Base-by-base conservation (phyloP, 805 yeast species). In the Lipomyces kockii region DNA sequence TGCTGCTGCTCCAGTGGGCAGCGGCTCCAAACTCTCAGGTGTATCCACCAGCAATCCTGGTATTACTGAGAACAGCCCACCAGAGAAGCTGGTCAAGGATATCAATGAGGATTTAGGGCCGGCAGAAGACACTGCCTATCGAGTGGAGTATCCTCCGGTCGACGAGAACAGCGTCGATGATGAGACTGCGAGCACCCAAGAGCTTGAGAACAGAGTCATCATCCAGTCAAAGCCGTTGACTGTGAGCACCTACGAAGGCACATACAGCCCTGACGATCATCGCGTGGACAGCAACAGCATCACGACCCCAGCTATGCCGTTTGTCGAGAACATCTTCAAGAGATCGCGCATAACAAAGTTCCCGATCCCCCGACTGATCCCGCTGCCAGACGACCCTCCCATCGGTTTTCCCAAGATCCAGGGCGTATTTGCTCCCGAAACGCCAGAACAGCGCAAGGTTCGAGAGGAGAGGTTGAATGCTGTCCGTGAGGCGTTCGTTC, bases 401-500 rank as follows among this genome's bases (percentile, higher is more conserved):
- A 34, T 58, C 37, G 51, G 32, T 29, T 35, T 72, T 17, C 70
- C 74, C 20, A 59, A 61, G 35, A 43, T 72, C 43, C 74, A 72
- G 56, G 68, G 64, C 17, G 20, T n/a, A 7, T 70, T 69, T 56
- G 60, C 61, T 29, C 9, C 63, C 3, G 79, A 76, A 61, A 65
- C 77, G 0, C 67, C 61, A 6, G 71, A 66, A 9, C 69, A 72
- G 59, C 64, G 57, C 29, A 49, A 20, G 17, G 49, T 25, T 9
- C 72, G 79, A 6, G 63, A 64, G 2, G 74, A 72, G 0, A 76
- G 81, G 54, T 75, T 79, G 22, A 60, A 63, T 2, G 66, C 74
- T 11, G 77, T 85, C 32, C 77, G 76, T 63, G 70, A 75, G 5
- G 81, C 83, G 1, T 81, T 85, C 62, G 37, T 71, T 39, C 76